These are phyloP conservation scores for Bolboschoenoplectus hybrid DNA, from an alignment of 202 grass and related monocot species.

Conservation along the genomic window DNA sequence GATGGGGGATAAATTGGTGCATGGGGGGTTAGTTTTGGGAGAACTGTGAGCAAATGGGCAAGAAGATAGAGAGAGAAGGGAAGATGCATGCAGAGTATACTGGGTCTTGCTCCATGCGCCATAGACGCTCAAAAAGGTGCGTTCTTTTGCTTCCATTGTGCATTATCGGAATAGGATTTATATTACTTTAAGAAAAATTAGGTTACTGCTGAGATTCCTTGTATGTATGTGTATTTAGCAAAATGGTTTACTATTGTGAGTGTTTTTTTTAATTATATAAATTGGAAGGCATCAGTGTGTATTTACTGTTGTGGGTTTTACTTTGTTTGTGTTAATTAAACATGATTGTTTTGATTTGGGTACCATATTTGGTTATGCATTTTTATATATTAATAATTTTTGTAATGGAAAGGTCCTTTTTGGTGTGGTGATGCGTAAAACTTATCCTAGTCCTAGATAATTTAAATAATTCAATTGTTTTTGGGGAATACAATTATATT, in stretches of 20 bases:
- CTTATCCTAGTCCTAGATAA: neutral
- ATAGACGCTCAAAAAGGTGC: constrained; percentile 39
- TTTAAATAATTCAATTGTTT: neutral
- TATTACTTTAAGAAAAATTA: neutral
- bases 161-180: neutral
- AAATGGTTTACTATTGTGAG: neutral
- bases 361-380: neutral
- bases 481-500: neutral
- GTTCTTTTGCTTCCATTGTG: constrained; percentile 11
- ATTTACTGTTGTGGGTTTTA: neutral
- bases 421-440: neutral
- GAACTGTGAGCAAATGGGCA: neutral
- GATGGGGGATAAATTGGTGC: constrained; percentile 22
- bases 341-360: neutral
- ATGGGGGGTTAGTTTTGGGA: neutral
- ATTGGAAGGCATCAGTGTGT: neutral
- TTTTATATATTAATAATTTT: neutral
- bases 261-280: neutral
- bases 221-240: neutral
- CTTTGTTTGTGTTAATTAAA: neutral
- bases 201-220: neutral
- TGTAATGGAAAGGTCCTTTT: neutral
- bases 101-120: neutral
- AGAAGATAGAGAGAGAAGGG: neutral
- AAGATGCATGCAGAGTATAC: neutral